Conservation (phyloP, 2,329 filamentous ascomycete genomes). For the Colletotrichum tamarilloi region DNA sequence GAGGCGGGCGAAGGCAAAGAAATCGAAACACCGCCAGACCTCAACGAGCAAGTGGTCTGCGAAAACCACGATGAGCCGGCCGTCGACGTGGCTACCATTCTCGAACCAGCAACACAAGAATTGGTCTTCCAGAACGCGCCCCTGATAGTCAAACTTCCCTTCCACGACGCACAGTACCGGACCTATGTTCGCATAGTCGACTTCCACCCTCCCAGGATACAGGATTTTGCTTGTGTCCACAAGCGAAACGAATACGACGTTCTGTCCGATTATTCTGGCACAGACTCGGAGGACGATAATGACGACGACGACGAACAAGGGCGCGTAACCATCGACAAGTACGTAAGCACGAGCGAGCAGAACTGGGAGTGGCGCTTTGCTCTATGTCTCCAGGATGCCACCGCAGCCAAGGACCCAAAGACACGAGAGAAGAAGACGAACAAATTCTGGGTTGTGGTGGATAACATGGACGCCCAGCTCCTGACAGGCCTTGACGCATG, state of each 20-base stretch:
- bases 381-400: slow-evolving; percentile 79
- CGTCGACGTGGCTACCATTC: slow-evolving; percentile 52
- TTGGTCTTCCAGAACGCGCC: slow-evolving; percentile 54
- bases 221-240: slow-evolving; percentile 73
- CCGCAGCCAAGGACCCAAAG: slow-evolving; percentile 41
- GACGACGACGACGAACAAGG: slow-evolving; percentile 43
- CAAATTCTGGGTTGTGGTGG: slow-evolving; percentile 75
- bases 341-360: slow-evolving; percentile 38
- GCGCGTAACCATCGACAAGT: slow-evolving; percentile 38
- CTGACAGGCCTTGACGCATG: slow-evolving; percentile 60
- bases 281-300: slow-evolving; percentile 41
- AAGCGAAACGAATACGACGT: slow-evolving; percentile 59
- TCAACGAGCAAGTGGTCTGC: slow-evolving; percentile 58
- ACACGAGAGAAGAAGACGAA: slow-evolving; percentile 47
- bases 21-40: slow-evolving; percentile 40
- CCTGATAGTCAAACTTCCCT: slow-evolving; percentile 67
- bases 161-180: slow-evolving; percentile 78
- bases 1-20: slow-evolving; percentile 41
- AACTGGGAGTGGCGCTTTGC: slow-evolving; percentile 88
- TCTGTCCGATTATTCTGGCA: slow-evolving; percentile 57
- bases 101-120: slow-evolving; percentile 52
- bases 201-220: slow-evolving; percentile 76
- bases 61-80: slow-evolving; percentile 52
- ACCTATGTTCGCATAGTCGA: slow-evolving; percentile 82
- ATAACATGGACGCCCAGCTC: slow-evolving; percentile 63